phyloP scores from a whole-genome alignment of 2,329 filamentous ascomycete genomes.

The Calonectria hongkongensis region DNA sequence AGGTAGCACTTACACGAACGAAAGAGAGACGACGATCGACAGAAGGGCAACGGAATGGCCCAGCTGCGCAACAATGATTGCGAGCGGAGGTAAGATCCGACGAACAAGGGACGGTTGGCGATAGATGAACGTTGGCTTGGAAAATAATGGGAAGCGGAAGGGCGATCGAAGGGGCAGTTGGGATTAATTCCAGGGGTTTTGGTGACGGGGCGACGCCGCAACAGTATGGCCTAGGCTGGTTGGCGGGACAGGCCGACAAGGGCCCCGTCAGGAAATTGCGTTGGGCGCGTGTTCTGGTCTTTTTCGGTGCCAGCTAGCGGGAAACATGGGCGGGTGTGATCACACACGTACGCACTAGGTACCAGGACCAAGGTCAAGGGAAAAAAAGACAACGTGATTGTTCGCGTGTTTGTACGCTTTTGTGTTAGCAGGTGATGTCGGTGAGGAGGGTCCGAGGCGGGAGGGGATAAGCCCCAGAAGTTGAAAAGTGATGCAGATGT shows the following conservation, averaged over 20 bases:
- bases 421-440: slow-evolving; percentile 20
- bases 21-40: slow-evolving; percentile 15
- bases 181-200: slow-evolving; percentile 54
- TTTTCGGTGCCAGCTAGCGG: slow-evolving; percentile 21
- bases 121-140: slow-evolving; percentile 21
- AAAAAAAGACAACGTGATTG: neutral
- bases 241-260: slow-evolving; percentile 38
- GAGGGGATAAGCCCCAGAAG: neutral
- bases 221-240: slow-evolving; percentile 41
- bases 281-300: slow-evolving; percentile 29
- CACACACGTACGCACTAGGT: slow-evolving; percentile 1
- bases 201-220: slow-evolving; percentile 51
- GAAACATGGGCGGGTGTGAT: slow-evolving; percentile 4
- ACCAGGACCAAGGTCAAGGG: slow-evolving; percentile 9
- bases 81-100: slow-evolving; percentile 34
- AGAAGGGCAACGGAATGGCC: slow-evolving; percentile 1
- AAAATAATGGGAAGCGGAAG: slow-evolving; percentile 30
- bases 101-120: slow-evolving; percentile 27
- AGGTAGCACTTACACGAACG: slow-evolving; percentile 32
- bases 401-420: slow-evolving; percentile 17
- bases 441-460: neutral
- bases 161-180: slow-evolving; percentile 51
- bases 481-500: slow-evolving; percentile 10
- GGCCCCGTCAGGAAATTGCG: slow-evolving; percentile 39
- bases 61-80: slow-evolving; percentile 39